These are phyloP conservation scores for Colletotrichum sansevieriae DNA, from an alignment of 2,329 filamentous ascomycete species.

Conservation along the genomic window DNA sequence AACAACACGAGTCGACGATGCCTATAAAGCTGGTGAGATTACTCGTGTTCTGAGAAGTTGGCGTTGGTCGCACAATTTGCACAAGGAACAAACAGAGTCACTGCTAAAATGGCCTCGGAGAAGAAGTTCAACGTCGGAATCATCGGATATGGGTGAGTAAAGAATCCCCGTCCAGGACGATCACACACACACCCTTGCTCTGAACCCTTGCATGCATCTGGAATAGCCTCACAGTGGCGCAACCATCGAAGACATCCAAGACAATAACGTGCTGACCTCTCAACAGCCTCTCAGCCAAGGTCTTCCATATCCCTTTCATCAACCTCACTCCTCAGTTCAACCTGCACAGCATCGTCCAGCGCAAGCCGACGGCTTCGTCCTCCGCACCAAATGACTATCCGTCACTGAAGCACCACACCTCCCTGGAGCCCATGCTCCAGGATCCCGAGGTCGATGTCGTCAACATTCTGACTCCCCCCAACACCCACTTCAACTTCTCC, in stretches of 20 bases:
- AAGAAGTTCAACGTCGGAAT: constrained; percentile 64
- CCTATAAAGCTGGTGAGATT: constrained; percentile 27
- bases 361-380: constrained; percentile 75
- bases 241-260: neutral
- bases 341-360: constrained; percentile 82
- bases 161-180: constrained; percentile 5
- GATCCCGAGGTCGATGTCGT: constrained; percentile 77
- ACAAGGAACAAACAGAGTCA: neutral
- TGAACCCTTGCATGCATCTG: constrained; percentile 17
- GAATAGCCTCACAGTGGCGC: constrained; percentile 8
- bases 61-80: neutral
- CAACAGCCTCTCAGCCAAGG: constrained; percentile 73
- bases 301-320: constrained; percentile 88
- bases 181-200: constrained; percentile 11
- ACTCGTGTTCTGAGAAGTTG: neutral
- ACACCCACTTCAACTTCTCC: constrained; percentile 76
- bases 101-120: constrained; percentile 38
- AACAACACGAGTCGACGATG: constrained; percentile 16
- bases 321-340: constrained; percentile 72
- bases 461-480: constrained; percentile 78
- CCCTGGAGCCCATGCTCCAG: constrained; percentile 71
- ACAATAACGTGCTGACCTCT: constrained; percentile 37
- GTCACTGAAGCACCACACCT: constrained; percentile 72
- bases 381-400: constrained; percentile 79
- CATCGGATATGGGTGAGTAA: constrained; percentile 64